Evolutionary conservation across 108 stramenopile genomes (phyloP).

Genomic region (Cyclotella atomus): DNA sequence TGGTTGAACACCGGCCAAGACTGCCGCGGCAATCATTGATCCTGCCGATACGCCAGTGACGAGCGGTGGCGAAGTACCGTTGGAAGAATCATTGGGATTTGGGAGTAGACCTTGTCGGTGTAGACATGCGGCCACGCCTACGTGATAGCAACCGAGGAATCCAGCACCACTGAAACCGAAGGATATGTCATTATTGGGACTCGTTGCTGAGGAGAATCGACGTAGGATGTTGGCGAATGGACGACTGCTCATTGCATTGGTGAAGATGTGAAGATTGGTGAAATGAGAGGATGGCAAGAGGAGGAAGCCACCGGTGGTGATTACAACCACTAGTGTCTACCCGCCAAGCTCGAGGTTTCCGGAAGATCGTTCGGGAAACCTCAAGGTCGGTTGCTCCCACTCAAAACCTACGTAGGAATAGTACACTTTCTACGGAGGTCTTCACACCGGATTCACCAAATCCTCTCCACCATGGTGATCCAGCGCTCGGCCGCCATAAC

Average conservation of each 20-base stretch:
- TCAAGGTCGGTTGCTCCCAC: not conserved
- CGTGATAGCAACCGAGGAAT: slow-evolving; percentile 70
- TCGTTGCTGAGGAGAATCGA: not conserved
- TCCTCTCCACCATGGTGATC: not conserved
- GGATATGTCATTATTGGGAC: slow-evolving; percentile 14
- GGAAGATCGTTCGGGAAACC: not conserved
- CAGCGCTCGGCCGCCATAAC: not conserved
- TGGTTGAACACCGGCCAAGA: slow-evolving; percentile 51
- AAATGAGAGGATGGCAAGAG: not conserved
- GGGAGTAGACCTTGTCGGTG: slow-evolving; percentile 46
- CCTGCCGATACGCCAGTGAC: slow-evolving; percentile 72
- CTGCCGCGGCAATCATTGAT: slow-evolving; percentile 57
- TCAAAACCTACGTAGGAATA: not conserved
- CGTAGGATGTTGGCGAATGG: not conserved
- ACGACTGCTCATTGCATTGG: not conserved
- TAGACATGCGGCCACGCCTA: slow-evolving; percentile 61
- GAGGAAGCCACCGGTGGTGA: no score
- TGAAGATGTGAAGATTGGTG: not conserved
- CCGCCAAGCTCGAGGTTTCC: no score
- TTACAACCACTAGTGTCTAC: no score
- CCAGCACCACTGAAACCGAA: slow-evolving; percentile 67
- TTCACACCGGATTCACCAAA: not conserved
- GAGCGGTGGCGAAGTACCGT: slow-evolving; percentile 14
- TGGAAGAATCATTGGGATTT: slow-evolving; percentile 10
- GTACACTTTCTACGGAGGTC: not conserved